These are phyloP conservation scores for Tylopilus vinaceipallidus DNA, from an alignment of 768 basidiomycete species.

Conservation along the genomic window DNA sequence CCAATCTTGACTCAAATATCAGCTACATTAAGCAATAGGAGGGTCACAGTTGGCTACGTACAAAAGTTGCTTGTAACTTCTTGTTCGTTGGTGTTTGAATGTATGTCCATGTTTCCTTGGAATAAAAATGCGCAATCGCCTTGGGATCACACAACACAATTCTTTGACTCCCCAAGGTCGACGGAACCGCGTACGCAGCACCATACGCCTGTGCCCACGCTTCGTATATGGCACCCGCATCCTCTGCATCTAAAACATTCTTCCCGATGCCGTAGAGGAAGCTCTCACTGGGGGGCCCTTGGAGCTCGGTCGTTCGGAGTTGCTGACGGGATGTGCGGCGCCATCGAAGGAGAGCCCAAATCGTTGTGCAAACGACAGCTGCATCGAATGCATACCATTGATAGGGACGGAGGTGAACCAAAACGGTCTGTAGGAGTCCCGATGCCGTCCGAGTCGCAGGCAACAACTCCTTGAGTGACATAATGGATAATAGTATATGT, in stretches of 20 bases:
- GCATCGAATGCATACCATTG: neutral
- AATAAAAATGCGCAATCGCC: conserved; percentile 16
- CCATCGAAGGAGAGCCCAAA: conserved; percentile 12
- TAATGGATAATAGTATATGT: neutral
- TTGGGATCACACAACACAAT: too few relatives aligned
- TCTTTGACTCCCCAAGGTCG: conserved; percentile 12
- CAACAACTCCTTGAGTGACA: neutral
- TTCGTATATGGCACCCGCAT: conserved; percentile 17
- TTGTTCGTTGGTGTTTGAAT: conserved; percentile 37
- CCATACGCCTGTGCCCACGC: conserved; percentile 23
- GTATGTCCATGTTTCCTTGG: conserved; percentile 35
- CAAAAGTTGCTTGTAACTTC: conserved; percentile 27
- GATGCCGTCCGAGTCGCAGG: neutral
- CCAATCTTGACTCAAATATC: conserved; percentile 12
- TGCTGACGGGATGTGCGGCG: neutral
- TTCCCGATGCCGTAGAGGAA: conserved; percentile 19
- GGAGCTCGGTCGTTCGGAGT: conserved; percentile 12
- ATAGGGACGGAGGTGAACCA: neutral
- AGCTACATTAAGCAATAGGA: neutral
- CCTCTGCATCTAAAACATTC: neutral
- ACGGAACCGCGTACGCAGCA: conserved; percentile 18
- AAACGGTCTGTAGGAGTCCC: neutral
- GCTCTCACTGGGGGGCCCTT: too few relatives aligned
- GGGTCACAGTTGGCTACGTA: neutral
- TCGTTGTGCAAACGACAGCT: neutral